Base-by-base conservation (phyloP, 805 yeast genomes). In the Candida suzukii region DNA sequence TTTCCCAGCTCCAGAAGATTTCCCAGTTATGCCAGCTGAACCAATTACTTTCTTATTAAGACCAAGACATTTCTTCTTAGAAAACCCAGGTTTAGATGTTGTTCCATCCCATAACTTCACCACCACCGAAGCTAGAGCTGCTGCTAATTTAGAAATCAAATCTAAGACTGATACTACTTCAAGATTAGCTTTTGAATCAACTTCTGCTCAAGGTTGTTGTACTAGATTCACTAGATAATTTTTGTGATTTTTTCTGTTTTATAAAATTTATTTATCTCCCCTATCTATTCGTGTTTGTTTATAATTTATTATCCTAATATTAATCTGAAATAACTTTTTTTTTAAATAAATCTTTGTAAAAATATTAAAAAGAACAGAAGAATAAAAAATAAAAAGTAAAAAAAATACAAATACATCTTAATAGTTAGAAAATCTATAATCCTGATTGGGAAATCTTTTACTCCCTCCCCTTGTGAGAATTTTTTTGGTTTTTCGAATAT, bases 21-120 rank as follows among this genome's bases (percentile, higher is more conserved):
- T 83, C 81, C 93, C 93, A 43, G 75, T 84, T 48, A 84, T 84
- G 93, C 93, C 93, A 37, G 83, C 88, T 38, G 95, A 84, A 66
- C 83, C 87, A 54, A 80, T 84, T 54, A 76, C 82, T 45, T 68
- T 84, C 51, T 67, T 80, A 66, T 68, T 84, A 58, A 76, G 90
- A 63, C 93, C 93, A 52, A 73, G 91, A 60, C 78, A 84, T 64
- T 79, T 84, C 68, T 84, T 84, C 72, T 64, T 71, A 36, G 85
- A 80, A 60, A 84, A 83, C 62, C 93, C 95, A 26, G 83, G 76
- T 40, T 69, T 84, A 50, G 93, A 84, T 53, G 75, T 85, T 45
- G 75, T 72, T 51, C 90, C 91, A 43, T 77, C 85, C 8, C 69
- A 73, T 50, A 67, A 73, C 20, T 58, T 65, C 65, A 69, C 74